Base-by-base conservation (phyloP, 2,329 filamentous ascomycete species). In the Diatrype stigma region DNA sequence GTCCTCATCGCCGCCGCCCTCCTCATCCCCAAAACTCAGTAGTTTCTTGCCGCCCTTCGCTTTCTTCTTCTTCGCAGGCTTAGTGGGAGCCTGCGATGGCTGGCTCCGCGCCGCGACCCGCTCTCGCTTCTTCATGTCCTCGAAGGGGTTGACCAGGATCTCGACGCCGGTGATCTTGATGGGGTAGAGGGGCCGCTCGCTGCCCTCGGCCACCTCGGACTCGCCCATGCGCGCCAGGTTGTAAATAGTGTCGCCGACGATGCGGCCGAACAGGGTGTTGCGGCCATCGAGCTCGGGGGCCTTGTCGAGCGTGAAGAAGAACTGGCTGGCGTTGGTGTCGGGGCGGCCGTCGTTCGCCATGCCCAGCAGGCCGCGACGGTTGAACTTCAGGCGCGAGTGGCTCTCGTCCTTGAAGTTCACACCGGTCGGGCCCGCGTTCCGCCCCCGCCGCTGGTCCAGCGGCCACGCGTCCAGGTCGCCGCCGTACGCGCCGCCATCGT, bases 221-320 rank as follows among this genome's bases (percentile, higher is more conserved):
- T 97, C 92, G 19, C 88, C 91, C 78, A 97, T 96, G 71, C 92
- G 95, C 64, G 92, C 85, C 63, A 99, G 70, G 68, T 96, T 97
- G 73, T 95, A 99, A 50, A 99, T 94, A 16, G 93, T 96, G 58
- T 97, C 90, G 26, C 93, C 94, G 34, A 89, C 90, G 42, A 99
- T 81, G 51, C 94, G 80, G 17, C 94, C 94, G 74, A 99, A 97
- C 68, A 97, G 74, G 0, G 94, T 97, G 69, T 96, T 96, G 71
- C 89, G 90, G 47, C 87, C 88, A 60, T 87, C 90, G 63, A 99
- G 69, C 74, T 97, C 91, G 23, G 90, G 85, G 22, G 92, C 78
- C 65, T 87, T 91, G 56, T 84, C 91, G 48, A 99, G 73, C 0
- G 94, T 97, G 55, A 99, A 86, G 74, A 99, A 99, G 77, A 97